These are phyloP conservation scores for Trichopus zeylanicus DNA, from an alignment of 116 monocot species.

Conservation along the genomic window DNA sequence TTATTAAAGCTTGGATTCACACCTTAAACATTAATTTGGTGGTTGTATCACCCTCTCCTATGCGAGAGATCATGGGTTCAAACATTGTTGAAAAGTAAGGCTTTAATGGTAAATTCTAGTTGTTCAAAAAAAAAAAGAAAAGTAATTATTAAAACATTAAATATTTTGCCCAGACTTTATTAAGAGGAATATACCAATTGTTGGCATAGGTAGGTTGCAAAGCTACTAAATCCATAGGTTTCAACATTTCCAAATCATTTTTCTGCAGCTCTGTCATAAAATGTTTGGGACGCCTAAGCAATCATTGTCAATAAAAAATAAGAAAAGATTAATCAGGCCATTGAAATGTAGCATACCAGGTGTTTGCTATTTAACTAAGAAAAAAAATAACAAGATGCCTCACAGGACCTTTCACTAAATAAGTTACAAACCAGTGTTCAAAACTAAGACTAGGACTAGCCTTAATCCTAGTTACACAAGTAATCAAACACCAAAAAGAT, in stretches of 20 bases:
- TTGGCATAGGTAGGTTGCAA: slow-evolving; percentile 21
- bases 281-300: not conserved
- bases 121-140: too few relatives aligned
- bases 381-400: not conserved
- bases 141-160: not conserved
- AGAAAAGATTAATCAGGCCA: not conserved
- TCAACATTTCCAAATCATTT: slow-evolving; percentile 6
- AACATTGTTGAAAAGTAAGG: too few relatives aligned
- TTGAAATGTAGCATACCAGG: not conserved
- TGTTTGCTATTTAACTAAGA: not conserved
- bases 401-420: not conserved
- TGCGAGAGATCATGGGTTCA: too few relatives aligned
- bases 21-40: too few relatives aligned
- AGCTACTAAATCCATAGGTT: slow-evolving; percentile 28
- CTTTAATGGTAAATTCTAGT: too few relatives aligned
- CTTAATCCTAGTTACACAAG: too few relatives aligned
- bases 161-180: not conserved
- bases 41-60: too few relatives aligned
- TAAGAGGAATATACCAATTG: slow-evolving; percentile 27
- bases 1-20: too few relatives aligned
- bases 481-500: too few relatives aligned
- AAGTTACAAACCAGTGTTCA: too few relatives aligned
- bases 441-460: too few relatives aligned
- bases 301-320: not conserved
- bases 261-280: slow-evolving; percentile 19